Evolutionary conservation across 108 stramenopile genomes (phyloP), one percentile per base, ranked within the genome.

Genomic region (Nitzschia putrida): DNA sequence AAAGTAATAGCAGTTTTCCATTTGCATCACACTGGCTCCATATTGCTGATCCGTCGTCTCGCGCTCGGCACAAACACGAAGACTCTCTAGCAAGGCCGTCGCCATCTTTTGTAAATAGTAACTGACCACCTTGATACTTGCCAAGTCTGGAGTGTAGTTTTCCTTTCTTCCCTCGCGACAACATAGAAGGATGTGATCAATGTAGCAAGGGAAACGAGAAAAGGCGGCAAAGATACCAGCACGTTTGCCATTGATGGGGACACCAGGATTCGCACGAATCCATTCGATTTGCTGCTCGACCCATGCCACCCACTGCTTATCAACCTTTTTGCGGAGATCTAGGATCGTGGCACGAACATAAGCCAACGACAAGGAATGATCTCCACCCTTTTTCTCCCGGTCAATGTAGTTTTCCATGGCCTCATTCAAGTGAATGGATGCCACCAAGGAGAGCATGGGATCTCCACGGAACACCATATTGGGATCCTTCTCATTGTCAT

Each of bases 1-100:
- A 66, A 95, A 95, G 75, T 80, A 95, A 61, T 90, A 90, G 21
- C 87, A 87, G 72, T 95, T 95, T 72, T 95, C 94, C 89, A 95
- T 92, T 61, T 83, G 74, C 89, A 95, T 89, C 4, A 92, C 94
- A 65, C 91, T 87, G 6, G 86, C 66, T 2, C 89, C 94, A 64
- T 95, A 95, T 69, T 95, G 88, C 57, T 95, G 84, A 69, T 95
- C 94, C 8, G 90, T 91, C 11, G 86, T 81, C 52, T 90, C 89
- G 12, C 90, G 80, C 40, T 86, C 84, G 7, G 91, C 73, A 67
- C 89, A 91, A 37, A 79, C 78, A 21, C 89, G 78, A 21, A 95
- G 69, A 74, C 88, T 89, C 38, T 89, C 86, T 55, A 95, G 74
- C 3, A 95, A 70, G n/a, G 89, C 79, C n/a, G 83, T 80, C 21